Percentiles rank a stretch among this genome's conserved stretches.
These are phyloP conservation scores for Elongisporangium anandrum DNA, from an alignment of 352 stramenopile species.

Conservation along the genomic window DNA sequence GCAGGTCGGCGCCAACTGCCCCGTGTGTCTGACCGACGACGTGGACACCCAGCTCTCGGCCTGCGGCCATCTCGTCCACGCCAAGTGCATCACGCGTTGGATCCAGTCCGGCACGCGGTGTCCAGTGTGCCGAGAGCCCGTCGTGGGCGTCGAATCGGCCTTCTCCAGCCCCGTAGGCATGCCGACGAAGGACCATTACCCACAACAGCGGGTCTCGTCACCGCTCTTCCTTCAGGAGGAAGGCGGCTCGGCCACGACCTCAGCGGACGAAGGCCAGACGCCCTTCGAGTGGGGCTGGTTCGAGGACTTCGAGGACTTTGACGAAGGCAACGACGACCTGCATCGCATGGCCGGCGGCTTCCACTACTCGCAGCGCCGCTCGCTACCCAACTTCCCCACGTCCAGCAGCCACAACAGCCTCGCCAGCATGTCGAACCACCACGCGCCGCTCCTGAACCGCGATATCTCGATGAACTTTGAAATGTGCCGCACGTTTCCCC, in stretches of 20 bases:
- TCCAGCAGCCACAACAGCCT: slow-evolving; percentile 3
- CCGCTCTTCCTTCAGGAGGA: neutral
- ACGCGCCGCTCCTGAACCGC: slow-evolving; percentile 47
- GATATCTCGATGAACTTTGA: slow-evolving; percentile 65
- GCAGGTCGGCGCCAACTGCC: slow-evolving; percentile 57
- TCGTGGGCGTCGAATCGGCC: slow-evolving; percentile 47
- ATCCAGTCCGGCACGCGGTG: slow-evolving; percentile 63
- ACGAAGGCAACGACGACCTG: slow-evolving; percentile 35
- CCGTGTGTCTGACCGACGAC: slow-evolving; percentile 67
- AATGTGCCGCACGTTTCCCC: slow-evolving; percentile 66
- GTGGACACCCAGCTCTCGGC: slow-evolving; percentile 63
- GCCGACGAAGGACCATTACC: neutral
- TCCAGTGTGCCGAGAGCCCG: slow-evolving; percentile 58
- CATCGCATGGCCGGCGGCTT: slow-evolving; percentile 19
- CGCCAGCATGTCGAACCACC: slow-evolving; percentile 13
- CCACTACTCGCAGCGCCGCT: slow-evolving; percentile 28
- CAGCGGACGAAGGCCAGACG: slow-evolving; percentile 10
- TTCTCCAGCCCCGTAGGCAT: slow-evolving; percentile 34
- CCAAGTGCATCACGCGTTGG: slow-evolving; percentile 77
- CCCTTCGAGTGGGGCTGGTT: slow-evolving; percentile 79
- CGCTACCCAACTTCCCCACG: slow-evolving; percentile 24
- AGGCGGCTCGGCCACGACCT: neutral
- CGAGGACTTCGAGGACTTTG: slow-evolving; percentile 71
- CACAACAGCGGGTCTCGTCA: neutral
- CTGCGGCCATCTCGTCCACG: slow-evolving; percentile 66